These are phyloP conservation scores for Epichloe festucae DNA, from an alignment of 2,329 filamentous ascomycete genomes.

Conservation along the genomic window DNA sequence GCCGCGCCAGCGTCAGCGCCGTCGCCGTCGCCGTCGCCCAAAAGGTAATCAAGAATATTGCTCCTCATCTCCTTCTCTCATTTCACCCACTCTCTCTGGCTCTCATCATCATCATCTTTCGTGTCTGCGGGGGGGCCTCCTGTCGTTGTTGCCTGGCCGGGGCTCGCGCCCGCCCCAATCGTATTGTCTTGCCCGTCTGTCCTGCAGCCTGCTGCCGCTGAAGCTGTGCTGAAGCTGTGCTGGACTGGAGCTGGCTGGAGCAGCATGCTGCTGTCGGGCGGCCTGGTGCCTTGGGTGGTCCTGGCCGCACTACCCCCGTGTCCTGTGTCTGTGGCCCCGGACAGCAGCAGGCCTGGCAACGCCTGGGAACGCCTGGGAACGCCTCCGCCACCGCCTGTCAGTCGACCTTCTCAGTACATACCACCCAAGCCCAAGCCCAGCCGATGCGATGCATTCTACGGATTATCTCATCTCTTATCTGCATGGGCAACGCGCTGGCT, in stretches of 20 bases:
- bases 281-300: too few relatives aligned
- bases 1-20: conserved; percentile 5
- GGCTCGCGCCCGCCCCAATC: neutral
- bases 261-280: too few relatives aligned
- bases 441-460: too few relatives aligned
- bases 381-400: conserved; percentile 7
- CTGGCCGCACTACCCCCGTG: too few relatives aligned
- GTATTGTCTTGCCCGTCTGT: too few relatives aligned
- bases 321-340: too few relatives aligned
- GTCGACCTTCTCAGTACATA: neutral
- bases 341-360: too few relatives aligned
- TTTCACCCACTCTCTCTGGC: neutral
- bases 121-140: conserved; percentile 4
- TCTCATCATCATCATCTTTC: conserved; percentile 1
- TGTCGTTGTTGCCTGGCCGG: neutral
- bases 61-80: neutral
- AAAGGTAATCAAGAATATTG: conserved; percentile 4
- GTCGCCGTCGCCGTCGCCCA: neutral
- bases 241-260: too few relatives aligned
- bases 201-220: neutral
- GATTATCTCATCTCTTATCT: conserved; percentile 27
- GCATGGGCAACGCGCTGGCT: conserved; percentile 31
- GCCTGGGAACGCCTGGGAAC: too few relatives aligned
- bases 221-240: conserved; percentile 4
- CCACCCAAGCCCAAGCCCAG: neutral